Evolutionary conservation across 2,329 filamentous ascomycete genomes (phyloP), one percentile per base, ranked within the genome.

Genomic region (Apiospora sp.): DNA sequence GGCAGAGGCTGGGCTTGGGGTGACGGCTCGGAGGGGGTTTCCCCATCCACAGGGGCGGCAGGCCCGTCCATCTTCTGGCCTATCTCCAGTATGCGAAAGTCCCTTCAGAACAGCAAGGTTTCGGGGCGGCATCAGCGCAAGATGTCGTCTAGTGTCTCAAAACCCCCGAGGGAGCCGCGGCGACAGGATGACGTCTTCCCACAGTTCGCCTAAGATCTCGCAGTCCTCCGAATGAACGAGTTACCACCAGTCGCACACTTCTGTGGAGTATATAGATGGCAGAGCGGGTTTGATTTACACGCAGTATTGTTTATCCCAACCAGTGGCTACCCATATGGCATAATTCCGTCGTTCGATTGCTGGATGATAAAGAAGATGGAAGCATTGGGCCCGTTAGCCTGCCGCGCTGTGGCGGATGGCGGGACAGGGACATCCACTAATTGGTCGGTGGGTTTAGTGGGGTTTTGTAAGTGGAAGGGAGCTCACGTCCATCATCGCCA

Each of bases 81-180:
- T 79, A 76, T 81, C 80, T 79, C 77, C 77, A 49, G 79, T 81
- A 75, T 80, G 79, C 79, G 79, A 79, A 77, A 80, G 75, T 79
- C 79, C 80, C 79, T 78, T 79, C 71, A 76, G 77, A 75, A 77
- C 74, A 72, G 73, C 51, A 48, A 73, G 67, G 69, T 75, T 74
- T 73, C 75, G 74, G 76, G 77, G 71, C 75, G 74, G 79, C 80
- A 81, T 81, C 77, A 79, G 76, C 78, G 49, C 46, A 49, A 69
- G 34, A 49, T 48, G 34, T 41, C 58, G 58, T 64, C 58, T 14
- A n/a, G 34, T 14, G 58, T n/a, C 22, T 64, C 34, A 41, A 51
- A 51, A 51, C 49, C 41, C 58, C 58, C 58, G 19, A 64, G 19
- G 58, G 16, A 19, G 19, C 46, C 22, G 19, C 22, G 58, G 58